A percentile compares a stretch with the other conserved stretches of the same genome.
Evolutionary conservation across 352 stramenopile species (phyloP).

Genomic region (Globisporangium rhizosaccharum): DNA sequence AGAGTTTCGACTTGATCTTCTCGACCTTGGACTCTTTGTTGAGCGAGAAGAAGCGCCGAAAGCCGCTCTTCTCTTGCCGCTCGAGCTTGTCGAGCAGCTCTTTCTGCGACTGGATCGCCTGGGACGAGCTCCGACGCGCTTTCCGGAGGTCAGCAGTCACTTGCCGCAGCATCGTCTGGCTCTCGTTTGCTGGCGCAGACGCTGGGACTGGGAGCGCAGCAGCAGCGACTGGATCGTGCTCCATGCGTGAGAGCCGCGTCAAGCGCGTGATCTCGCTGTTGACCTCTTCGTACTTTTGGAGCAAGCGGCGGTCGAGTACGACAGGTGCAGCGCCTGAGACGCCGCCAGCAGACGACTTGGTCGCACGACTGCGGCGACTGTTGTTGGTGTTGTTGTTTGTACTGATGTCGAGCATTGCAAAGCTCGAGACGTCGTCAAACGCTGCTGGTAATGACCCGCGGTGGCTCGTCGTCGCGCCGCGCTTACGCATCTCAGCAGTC

Average conservation of each 20-base stretch:
- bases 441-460: conserved; percentile 14
- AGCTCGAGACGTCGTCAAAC: conserved; percentile 2
- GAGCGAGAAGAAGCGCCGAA: conserved; percentile 64
- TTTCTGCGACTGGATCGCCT: conserved; percentile 80
- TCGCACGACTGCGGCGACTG: background rate
- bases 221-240: conserved; percentile 12
- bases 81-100: conserved; percentile 81
- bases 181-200: conserved; percentile 1
- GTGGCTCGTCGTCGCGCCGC: conserved; percentile 6
- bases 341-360: background rate
- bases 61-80: conserved; percentile 52
- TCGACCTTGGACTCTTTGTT: conserved; percentile 69
- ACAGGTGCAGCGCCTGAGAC: conserved; percentile 8
- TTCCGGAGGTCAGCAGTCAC: conserved; percentile 51
- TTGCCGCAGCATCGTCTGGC: conserved; percentile 21
- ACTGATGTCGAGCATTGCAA: background rate
- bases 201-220: background rate
- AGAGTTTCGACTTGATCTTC: conserved; percentile 63
- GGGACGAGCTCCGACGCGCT: conserved; percentile 52
- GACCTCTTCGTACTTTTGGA: conserved; percentile 73
- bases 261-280: conserved; percentile 74
- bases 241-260: conserved; percentile 51
- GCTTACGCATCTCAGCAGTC: conserved; percentile 11
- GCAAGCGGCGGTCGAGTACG: conserved; percentile 54
- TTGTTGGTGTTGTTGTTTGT: background rate